Conservation (phyloP, 2,329 filamentous ascomycete species). For the Penicillium sp. region DNA sequence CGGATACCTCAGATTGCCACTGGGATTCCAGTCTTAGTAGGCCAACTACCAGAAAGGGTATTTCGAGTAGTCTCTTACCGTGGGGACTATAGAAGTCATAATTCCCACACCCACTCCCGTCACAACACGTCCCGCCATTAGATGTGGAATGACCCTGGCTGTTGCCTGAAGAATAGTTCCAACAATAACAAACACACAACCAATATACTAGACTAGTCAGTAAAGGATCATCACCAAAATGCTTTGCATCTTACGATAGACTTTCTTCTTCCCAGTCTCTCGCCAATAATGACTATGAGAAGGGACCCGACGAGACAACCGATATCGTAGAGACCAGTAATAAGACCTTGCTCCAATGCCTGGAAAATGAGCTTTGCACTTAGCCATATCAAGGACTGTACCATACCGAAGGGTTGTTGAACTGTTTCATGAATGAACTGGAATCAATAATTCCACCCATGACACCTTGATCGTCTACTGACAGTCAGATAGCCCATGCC, state of each 20-base stretch:
- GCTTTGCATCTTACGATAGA: neutral
- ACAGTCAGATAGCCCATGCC: neutral
- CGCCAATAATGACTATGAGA: neutral
- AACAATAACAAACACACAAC: neutral
- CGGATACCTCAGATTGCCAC: neutral
- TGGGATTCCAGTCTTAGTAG: neutral
- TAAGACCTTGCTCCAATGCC: neutral
- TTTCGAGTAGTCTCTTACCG: neutral
- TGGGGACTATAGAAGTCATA: neutral
- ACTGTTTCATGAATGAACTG: neutral
- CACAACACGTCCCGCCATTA: neutral
- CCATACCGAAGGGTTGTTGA: neutral
- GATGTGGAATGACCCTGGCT: neutral
- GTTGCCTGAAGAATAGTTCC: neutral
- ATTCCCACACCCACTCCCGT: neutral
- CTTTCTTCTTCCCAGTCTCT: neutral
- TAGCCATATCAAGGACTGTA: neutral
- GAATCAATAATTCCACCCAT: neutral
- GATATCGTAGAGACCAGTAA: neutral
- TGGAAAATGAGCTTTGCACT: neutral
- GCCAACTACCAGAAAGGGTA: neutral
- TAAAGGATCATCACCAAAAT: neutral
- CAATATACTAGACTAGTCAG: neutral
- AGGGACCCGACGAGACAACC: neutral
- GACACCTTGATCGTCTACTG: neutral